Conservation (phyloP, 2,329 filamentous ascomycete species). For the Fusarium nanum region DNA sequence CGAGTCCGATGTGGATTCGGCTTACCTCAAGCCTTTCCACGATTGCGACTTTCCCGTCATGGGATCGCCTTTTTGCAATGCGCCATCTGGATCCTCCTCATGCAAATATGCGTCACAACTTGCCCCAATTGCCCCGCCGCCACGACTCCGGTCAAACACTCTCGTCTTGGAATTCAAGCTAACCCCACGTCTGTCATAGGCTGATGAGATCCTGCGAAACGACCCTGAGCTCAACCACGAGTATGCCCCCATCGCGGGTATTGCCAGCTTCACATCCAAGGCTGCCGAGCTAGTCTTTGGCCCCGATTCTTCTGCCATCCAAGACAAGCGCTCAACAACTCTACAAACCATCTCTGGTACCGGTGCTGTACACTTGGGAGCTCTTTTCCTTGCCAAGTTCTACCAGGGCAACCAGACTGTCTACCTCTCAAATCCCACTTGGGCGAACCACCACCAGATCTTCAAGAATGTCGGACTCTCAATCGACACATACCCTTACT, state of each 20-base stretch:
- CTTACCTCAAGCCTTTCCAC: slow-evolving; percentile 21
- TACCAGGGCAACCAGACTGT: slow-evolving; percentile 79
- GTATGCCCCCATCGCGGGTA: slow-evolving; percentile 95
- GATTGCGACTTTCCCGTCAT: slow-evolving; percentile 39
- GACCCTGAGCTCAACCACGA: slow-evolving; percentile 96
- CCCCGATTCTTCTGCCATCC: slow-evolving; percentile 80
- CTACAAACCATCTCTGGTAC: slow-evolving; percentile 98
- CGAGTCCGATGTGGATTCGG: slow-evolving; percentile 23
- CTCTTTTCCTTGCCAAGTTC: slow-evolving; percentile 93
- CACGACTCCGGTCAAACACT: slow-evolving; percentile 12
- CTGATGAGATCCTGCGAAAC: slow-evolving; percentile 87
- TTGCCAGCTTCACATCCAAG: slow-evolving; percentile 85
- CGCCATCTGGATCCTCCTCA: slow-evolving; percentile 29
- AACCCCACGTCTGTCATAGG: slow-evolving; percentile 64
- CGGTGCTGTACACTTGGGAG: slow-evolving; percentile 92
- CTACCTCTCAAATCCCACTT: slow-evolving; percentile 95
- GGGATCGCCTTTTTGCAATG: slow-evolving; percentile 26
- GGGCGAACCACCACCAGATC: slow-evolving; percentile 99
- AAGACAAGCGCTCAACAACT: slow-evolving; percentile 82
- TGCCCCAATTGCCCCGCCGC: slow-evolving; percentile 31
- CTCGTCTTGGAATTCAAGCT: slow-evolving; percentile 34
- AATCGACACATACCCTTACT: slow-evolving; percentile 91
- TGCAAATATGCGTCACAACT: slow-evolving; percentile 28
- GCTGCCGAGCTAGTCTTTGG: slow-evolving; percentile 93
- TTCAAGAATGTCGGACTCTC: slow-evolving; percentile 88